These are phyloP conservation scores for Pinus tabuliformis DNA, from an alignment of 75 land plant genomes.

Conservation along the genomic window DNA sequence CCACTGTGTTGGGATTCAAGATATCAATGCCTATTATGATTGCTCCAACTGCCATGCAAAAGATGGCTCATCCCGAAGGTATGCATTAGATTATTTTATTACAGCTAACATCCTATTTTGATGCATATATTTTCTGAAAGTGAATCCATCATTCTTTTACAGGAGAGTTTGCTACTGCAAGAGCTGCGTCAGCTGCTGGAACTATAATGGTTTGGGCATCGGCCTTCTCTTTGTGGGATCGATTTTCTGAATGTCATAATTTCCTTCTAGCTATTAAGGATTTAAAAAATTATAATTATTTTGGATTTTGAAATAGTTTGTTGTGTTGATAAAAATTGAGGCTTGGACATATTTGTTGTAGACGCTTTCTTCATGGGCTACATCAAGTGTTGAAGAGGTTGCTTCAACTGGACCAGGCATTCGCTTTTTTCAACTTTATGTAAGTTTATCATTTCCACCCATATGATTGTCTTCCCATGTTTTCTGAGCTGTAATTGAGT, in stretches of 20 bases:
- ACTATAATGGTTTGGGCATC: slow-evolving; percentile 76
- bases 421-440: slow-evolving; percentile 92
- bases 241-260: too few relatives aligned
- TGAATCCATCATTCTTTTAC: slow-evolving; percentile 4
- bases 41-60: slow-evolving; percentile 94
- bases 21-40: slow-evolving; percentile 98
- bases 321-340: too few relatives aligned
- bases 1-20: slow-evolving; percentile 84
- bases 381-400: slow-evolving; percentile 88
- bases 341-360: slow-evolving; percentile 15
- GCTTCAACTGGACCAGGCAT: slow-evolving; percentile 84
- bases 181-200: slow-evolving; percentile 76
- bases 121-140: neutral
- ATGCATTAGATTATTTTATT: neutral
- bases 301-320: neutral
- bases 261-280: too few relatives aligned
- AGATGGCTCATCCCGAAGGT: slow-evolving; percentile 99
- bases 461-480: neutral
- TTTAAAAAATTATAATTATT: too few relatives aligned
- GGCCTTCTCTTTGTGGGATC: too few relatives aligned
- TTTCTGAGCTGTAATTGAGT: neutral
- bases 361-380: slow-evolving; percentile 90
- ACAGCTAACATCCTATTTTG: neutral
- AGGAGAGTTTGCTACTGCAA: slow-evolving; percentile 91
- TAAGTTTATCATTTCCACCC: slow-evolving; percentile 19